A percentile compares a stretch with the other conserved stretches of the same genome.
phyloP scores from a whole-genome alignment of 768 basidiomycete species.

The Lactarius tabidus region DNA sequence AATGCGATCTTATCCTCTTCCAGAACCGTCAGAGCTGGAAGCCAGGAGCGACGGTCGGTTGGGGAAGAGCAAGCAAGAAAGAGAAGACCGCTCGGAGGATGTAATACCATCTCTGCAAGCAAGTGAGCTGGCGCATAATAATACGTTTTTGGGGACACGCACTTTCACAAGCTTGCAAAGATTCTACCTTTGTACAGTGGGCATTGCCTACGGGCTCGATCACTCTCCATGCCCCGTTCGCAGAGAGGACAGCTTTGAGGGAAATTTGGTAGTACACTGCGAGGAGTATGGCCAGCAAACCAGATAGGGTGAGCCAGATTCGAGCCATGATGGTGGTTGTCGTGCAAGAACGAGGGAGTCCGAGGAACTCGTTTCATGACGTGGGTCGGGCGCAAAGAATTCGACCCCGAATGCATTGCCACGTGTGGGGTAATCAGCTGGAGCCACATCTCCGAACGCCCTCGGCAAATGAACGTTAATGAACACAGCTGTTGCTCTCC shows the following conservation, averaged over 20 bases:
- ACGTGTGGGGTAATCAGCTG: no score
- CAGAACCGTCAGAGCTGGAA: slow-evolving; percentile 39
- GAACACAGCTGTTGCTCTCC: no score
- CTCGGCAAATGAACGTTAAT: no score
- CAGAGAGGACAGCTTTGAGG: slow-evolving; percentile 42
- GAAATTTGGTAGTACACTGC: slow-evolving; percentile 47
- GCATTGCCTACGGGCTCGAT: slow-evolving; percentile 45
- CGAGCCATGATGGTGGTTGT: slow-evolving; percentile 13
- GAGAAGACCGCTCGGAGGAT: slow-evolving; percentile 50
- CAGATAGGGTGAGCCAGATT: slow-evolving; percentile 3
- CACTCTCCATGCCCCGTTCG: slow-evolving; percentile 42
- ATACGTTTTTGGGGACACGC: slow-evolving; percentile 24
- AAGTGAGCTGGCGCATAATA: not conserved
- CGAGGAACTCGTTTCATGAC: no score
- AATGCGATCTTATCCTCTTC: slow-evolving; percentile 38
- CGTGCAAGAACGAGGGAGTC: not conserved
- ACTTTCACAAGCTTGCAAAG: slow-evolving; percentile 71
- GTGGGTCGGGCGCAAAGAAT: no score
- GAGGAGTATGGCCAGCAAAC: slow-evolving; percentile 39
- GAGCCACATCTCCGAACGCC: no score
- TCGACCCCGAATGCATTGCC: no score
- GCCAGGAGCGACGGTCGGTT: slow-evolving; percentile 47
- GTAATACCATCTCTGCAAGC: slow-evolving; percentile 51
- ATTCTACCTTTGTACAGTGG: slow-evolving; percentile 46
- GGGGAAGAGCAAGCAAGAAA: slow-evolving; percentile 63